These are phyloP conservation scores for Komagataella mondaviorum DNA, from an alignment of 805 yeast genomes.

Conservation along the genomic window DNA sequence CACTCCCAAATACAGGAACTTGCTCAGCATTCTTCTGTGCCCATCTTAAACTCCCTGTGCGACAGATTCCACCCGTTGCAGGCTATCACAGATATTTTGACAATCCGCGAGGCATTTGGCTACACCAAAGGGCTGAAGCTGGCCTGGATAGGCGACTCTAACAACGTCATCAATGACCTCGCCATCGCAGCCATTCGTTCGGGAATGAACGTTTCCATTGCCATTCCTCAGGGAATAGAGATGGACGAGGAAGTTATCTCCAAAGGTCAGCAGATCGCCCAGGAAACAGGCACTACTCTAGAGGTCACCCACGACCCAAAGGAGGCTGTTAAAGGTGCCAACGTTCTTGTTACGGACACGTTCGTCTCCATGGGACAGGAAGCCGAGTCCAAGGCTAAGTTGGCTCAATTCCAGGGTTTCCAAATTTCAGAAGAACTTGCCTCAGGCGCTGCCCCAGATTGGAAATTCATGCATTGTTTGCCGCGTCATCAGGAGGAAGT, in stretches of 20 bases:
- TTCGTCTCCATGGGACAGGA: constrained; percentile 99
- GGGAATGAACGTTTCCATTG: constrained; percentile 73
- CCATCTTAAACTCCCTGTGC: constrained; percentile 87
- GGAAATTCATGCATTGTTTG: constrained; percentile 95
- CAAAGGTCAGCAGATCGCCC: constrained; percentile 39
- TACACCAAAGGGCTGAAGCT: constrained; percentile 48
- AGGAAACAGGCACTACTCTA: constrained; percentile 36
- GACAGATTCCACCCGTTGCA: constrained; percentile 92
- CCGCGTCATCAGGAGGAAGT: constrained; percentile 96
- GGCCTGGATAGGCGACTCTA: constrained; percentile 96
- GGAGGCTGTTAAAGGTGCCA: constrained; percentile 61
- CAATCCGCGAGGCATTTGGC: constrained; percentile 67
- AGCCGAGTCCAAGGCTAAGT: constrained; percentile 51
- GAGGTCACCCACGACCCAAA: constrained; percentile 59
- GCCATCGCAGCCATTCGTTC: constrained; percentile 75
- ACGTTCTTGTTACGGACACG: constrained; percentile 88
- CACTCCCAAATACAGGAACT: constrained; percentile 75
- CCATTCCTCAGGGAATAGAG: constrained; percentile 70
- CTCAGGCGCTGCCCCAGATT: constrained; percentile 35
- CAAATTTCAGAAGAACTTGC: constrained; percentile 67
- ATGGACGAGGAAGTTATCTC: constrained; percentile 41
- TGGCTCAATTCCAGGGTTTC: constrained; percentile 76
- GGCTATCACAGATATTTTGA: constrained; percentile 82
- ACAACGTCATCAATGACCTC: constrained; percentile 90
- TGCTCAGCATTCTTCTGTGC: constrained; percentile 70